Evolutionary conservation across 495 filamentous ascomycete species (phyloP).

Genomic region (Penicillium macrosclerotiorum): DNA sequence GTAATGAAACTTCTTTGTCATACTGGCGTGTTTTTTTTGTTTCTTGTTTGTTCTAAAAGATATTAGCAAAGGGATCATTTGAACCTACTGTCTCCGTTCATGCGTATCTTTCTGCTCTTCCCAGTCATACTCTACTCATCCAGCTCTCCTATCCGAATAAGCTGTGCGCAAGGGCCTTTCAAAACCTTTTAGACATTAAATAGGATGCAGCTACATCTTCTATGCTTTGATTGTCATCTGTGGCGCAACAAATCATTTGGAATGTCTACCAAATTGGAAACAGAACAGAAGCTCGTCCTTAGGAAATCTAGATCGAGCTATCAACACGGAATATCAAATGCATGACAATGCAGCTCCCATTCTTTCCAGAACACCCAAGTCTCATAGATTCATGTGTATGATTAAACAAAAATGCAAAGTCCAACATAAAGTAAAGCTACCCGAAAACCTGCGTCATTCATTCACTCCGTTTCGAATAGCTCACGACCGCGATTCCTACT

Average conservation of each 20-base stretch:
- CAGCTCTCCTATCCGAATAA: too few relatives aligned
- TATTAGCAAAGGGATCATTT: conserved; percentile 18
- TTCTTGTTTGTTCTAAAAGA: conserved; percentile 2
- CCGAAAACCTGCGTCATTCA: conserved; percentile 10
- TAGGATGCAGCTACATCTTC: too few relatives aligned
- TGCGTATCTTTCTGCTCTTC: background rate
- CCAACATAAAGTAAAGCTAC: conserved; percentile 12
- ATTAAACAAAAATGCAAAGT: conserved; percentile 10
- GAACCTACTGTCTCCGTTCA: too few relatives aligned
- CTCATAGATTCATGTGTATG: conserved; percentile 16
- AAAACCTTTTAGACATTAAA: too few relatives aligned
- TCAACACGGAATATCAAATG: conserved; percentile 1
- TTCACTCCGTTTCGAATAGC: conserved; percentile 3
- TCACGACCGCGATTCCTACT: too few relatives aligned
- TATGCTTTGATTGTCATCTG: too few relatives aligned
- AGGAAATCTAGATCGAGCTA: background rate
- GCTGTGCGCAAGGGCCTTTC: too few relatives aligned
- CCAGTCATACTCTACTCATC: too few relatives aligned
- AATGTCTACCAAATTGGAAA: background rate
- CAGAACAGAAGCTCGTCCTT: too few relatives aligned
- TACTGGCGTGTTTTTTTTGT: conserved; percentile 25
- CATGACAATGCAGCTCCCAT: conserved; percentile 11
- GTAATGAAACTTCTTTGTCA: conserved; percentile 26
- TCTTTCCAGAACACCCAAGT: conserved; percentile 12
- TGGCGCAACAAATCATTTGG: too few relatives aligned